phyloP scores from a whole-genome alignment of 495 filamentous ascomycete genomes.

The Neurospora intermedia region DNA sequence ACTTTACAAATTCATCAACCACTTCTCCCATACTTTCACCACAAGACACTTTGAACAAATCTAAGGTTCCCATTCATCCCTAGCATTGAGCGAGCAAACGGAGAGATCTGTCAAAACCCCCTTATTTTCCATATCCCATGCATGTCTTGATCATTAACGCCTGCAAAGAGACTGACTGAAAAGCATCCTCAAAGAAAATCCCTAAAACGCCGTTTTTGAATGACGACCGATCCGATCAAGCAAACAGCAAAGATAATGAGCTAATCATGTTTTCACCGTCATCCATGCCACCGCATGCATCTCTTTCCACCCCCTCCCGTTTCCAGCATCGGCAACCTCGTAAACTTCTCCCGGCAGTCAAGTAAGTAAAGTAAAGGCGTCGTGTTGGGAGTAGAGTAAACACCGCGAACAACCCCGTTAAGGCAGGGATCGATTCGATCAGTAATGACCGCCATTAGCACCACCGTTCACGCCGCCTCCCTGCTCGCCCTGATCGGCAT shows the following conservation, averaged over 20 bases:
- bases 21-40: neutral
- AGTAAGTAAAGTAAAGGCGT: neutral
- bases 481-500: constrained; percentile 53
- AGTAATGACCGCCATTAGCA: constrained; percentile 3
- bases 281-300: neutral
- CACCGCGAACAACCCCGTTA: neutral
- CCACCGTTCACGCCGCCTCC: constrained; percentile 19
- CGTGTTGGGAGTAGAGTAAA: neutral
- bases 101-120: neutral
- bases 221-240: neutral
- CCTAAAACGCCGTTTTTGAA: neutral
- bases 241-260: neutral
- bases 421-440: neutral
- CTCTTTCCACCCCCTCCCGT: neutral
- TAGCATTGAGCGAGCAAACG: neutral
- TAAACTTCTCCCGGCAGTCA: no score
- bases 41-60: neutral
- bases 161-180: neutral
- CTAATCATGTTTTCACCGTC: neutral
- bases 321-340: no score
- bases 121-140: neutral
- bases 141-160: neutral
- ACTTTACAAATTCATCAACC: neutral
- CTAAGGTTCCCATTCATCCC: neutral
- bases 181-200: neutral